phyloP scores from a whole-genome alignment of 2,329 filamentous ascomycete species.

The Hymenoscyphus albidus region DNA sequence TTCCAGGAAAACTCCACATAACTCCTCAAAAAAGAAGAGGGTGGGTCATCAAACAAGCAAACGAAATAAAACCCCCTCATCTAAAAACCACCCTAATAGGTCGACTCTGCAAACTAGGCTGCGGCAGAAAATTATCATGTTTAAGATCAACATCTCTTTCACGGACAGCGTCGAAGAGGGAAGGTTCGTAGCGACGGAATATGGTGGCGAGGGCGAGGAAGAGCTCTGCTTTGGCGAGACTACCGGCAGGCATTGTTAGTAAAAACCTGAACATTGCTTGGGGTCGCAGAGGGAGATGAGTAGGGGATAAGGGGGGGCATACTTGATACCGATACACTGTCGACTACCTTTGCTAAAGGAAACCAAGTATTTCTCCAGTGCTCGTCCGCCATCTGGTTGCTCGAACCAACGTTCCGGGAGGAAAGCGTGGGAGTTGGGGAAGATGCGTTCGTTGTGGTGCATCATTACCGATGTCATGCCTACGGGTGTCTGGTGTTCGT shows the following conservation, averaged over 20 bases:
- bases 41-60: no score
- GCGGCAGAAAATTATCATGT: constrained; percentile 23
- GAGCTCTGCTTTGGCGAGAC: constrained; percentile 26
- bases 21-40: no score
- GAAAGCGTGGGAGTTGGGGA: constrained; percentile 28
- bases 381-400: constrained; percentile 24
- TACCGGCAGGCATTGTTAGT: no score
- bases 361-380: constrained; percentile 24
- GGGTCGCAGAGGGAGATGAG: no score
- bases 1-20: no score
- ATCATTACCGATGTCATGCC: constrained; percentile 23
- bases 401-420: constrained; percentile 39
- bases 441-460: constrained; percentile 35
- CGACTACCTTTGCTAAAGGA: constrained; percentile 24
- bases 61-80: constrained; percentile 1
- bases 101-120: constrained; percentile 12
- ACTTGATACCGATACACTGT: constrained; percentile 27
- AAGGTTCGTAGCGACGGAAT: constrained; percentile 18
- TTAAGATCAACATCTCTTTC: constrained; percentile 21
- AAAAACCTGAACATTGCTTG: no score
- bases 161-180: constrained; percentile 20
- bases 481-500: constrained; percentile 19
- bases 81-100: constrained; percentile 22
- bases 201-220: constrained; percentile 21
- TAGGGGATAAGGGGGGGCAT: no score